A percentile compares a stretch with the other conserved stretches of the same genome.
These are phyloP conservation scores for Atkinsonella hypoxylon DNA, from an alignment of 2,329 filamentous ascomycete species.

Conservation along the genomic window DNA sequence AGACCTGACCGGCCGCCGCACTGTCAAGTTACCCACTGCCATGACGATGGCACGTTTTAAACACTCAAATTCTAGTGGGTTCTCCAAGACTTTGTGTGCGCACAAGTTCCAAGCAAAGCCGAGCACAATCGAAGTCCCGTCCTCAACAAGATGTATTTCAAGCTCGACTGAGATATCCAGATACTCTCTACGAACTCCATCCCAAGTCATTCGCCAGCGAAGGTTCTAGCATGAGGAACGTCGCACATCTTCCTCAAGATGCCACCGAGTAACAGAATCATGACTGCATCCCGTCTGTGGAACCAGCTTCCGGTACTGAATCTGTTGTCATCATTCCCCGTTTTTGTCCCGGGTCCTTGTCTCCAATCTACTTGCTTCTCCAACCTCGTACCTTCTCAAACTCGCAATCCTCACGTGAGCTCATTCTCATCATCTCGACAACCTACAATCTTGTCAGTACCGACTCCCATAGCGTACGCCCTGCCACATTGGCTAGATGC, in stretches of 20 bases:
- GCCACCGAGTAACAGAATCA: neutral
- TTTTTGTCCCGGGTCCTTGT: neutral
- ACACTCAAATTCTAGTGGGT: neutral
- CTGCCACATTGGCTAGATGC: neutral
- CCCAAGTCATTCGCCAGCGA: neutral
- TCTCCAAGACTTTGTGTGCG: neutral
- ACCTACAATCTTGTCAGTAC: neutral
- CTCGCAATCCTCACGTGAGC: neutral
- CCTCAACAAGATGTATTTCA: neutral
- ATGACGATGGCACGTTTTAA: neutral
- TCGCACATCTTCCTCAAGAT: neutral
- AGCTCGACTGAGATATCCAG: neutral
- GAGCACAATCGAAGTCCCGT: neutral
- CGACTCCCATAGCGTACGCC: neutral
- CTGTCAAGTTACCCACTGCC: neutral
- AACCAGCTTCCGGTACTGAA: constrained; percentile 1
- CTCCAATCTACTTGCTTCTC: neutral
- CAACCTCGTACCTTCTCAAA: neutral
- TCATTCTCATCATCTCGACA: neutral
- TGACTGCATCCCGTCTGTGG: constrained; percentile 3
- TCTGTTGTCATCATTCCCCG: constrained; percentile 1
- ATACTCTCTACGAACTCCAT: neutral
- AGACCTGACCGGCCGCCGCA: neutral
- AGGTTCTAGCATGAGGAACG: neutral
- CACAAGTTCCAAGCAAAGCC: neutral